Evolutionary conservation across 257 asterid species (phyloP), one percentile per base, ranked within the genome.

Genomic region (Echium plantagineum): DNA sequence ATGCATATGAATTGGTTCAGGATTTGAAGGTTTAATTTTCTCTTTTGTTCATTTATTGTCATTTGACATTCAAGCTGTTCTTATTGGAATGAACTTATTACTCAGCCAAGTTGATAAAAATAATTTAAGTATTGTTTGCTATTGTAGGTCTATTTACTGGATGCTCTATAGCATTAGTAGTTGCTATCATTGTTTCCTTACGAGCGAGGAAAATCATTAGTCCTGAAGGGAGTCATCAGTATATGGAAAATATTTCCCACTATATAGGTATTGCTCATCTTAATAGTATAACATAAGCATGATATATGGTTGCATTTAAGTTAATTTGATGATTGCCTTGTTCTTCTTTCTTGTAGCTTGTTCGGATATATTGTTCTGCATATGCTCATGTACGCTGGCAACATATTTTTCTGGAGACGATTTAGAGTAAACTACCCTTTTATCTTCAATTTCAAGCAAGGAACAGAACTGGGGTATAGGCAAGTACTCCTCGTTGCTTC

Each of bases 241-340:
- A 87, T 75, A 87, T 90, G 95, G 66, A 80, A 18, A 80, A 62
- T 55, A 71, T 87, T 90, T 90, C 66, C 94, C 96, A 63, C 85
- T 90, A 42, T 83, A 90, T 30, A 87, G 97, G 97, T 89, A 59
- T 56, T 17, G 53, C 52, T 60, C 57, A 55, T 42, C 49, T 42
- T 42, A 46, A 55, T 18, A 59, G 59, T 31, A 49, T 20, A 42
- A 9, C 16, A 10, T 12, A 13, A 10, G 17, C 16, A 42, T 10
- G 2, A 10, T 2, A 7, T 38, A 31, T 38, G 8, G 48, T 38
- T 38, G 48, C 28, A 62, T 24, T 51, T 35, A 24, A 15, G 9
- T 18, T 51, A 15, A 24, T 10, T 30, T 1, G 15, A 1, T 52
- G 2, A 6, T 22, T 17, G 5, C 1, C 49, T 42, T 61, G 59